Evolutionary conservation across 805 yeast species (phyloP), one percentile per base, ranked within the genome.

Genomic region (Metschnikowia bowlesiae): DNA sequence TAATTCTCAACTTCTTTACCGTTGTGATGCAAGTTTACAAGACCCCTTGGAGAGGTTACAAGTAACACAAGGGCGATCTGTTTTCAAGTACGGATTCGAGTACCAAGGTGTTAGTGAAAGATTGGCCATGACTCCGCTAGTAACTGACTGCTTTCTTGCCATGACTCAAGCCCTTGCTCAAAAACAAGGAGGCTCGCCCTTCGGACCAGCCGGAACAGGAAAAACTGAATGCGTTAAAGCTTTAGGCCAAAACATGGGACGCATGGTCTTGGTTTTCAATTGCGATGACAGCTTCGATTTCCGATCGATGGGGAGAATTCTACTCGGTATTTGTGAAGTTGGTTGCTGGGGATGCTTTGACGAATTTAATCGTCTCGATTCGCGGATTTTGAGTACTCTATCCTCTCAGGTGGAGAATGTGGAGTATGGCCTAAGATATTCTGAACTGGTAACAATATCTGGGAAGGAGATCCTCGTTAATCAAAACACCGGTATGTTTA

Each of bases 151-250:
- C 50, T 89, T 79, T 62, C 62, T 84, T 8, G 71, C 90, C 0
- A 80, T 91, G 82, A 73, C 87, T 0, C 86, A 84, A 52, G 91
- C 97, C 0, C 63, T 90, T 14, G 77, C 80, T 33, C 89, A 84
- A 57, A 78, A 77, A 34, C 70, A 82, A 8, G 98, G 98, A n/a
- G 96, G 96, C 0, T 85, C 96, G 1, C 85, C 96, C 0, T 83
- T 86, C 65, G 98, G 98, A 0, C 97, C 98, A 1, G 97, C 98
- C 2, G 98, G 98, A 39, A 92, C 98, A 0, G 98, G 98, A 56
- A 92, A 92, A 62, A 92, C 98, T 0, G 98, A 92, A 63, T 78
- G 96, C 0, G 77, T 92, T 28, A 92, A 92, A 63, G 87, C 96
- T 0, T 70, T 91, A 31, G 97, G 94, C 1, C 82, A 82, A 39